Conservation (phyloP, 768 basidiomycete species). For the Podaxis sp. region DNA sequence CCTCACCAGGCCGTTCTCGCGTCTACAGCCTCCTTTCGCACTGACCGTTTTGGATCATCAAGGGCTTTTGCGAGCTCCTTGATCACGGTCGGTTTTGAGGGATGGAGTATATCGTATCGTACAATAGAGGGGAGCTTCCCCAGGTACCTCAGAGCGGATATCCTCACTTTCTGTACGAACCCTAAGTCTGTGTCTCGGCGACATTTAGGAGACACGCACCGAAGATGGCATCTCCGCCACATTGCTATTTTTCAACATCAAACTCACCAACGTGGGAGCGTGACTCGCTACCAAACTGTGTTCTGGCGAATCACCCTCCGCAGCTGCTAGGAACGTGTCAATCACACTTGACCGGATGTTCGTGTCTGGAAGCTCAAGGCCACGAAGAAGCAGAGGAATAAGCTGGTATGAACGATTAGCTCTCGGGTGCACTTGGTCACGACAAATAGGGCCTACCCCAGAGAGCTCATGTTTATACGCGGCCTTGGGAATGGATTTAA, state of each 20-base stretch:
- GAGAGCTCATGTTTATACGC: constrained; percentile 72
- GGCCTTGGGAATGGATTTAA: constrained; percentile 76
- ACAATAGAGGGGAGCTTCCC: constrained; percentile 72
- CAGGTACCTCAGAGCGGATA: constrained; percentile 73
- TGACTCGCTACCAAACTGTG: constrained; percentile 61
- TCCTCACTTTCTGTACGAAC: constrained; percentile 64
- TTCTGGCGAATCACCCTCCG: constrained; percentile 54
- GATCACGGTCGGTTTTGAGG: constrained; percentile 71
- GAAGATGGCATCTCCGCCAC: constrained; percentile 50
- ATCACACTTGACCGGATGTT: constrained; percentile 80
- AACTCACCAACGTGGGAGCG: constrained; percentile 65
- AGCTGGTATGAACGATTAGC: constrained; percentile 48
- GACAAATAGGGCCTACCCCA: constrained; percentile 36
- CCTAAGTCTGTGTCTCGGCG: constrained; percentile 1
- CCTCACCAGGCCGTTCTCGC: constrained; percentile 38
- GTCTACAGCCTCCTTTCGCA: constrained; percentile 88
- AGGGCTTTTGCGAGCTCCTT: constrained; percentile 72
- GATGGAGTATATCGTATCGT: constrained; percentile 82
- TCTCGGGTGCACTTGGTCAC: not conserved
- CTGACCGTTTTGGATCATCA: constrained; percentile 86
- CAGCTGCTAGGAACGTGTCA: constrained; percentile 70
- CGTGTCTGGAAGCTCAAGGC: constrained; percentile 74
- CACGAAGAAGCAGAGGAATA: constrained; percentile 83
- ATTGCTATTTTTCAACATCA: constrained; percentile 68
- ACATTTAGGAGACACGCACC: constrained; percentile 37